Evolutionary conservation across 345 rosid genomes (phyloP), one percentile per base, ranked within the genome.

Genomic region (Sonneratia alba): DNA sequence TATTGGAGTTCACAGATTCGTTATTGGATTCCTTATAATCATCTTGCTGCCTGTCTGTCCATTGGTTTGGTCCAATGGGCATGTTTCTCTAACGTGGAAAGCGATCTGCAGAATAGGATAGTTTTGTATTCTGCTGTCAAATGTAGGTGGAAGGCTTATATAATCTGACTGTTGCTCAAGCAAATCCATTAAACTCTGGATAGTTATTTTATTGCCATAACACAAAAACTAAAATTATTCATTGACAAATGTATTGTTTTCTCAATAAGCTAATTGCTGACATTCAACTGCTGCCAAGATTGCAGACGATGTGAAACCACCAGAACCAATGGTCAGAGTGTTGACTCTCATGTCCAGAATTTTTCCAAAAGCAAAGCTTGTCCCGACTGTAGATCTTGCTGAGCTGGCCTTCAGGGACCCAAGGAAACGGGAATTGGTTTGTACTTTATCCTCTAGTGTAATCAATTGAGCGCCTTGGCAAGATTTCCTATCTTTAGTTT

Each of bases 321-420:
- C 96, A 18, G 77, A 81, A 68, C 76, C 84, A 74, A 79, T 88
- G 72, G 73, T 83, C 81, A 89, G 87, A 73, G 73, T 73, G 38
- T 73, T 91, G 64, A 85, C 81, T 36, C 69, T 80, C 72, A 36
- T 88, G 81, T 81, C 98, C 7, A 83, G 79, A 45, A 66, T 86
- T 36, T 59, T 87, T 72, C 98, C 97, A 0, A 88, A 87, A 79
- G 98, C 96, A 66, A 94, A 94, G 93, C 93, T 94, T 73, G 69
- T 89, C 70, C 97, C 97, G 1, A 82, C 81, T 77, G 75, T 71
- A 71, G 97, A 89, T 76, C 81, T 94, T 40, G 79, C 92, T 19
- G 87, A 85, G 70, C 79, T 89, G 68, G 80, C 84, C 80, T 82
- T 94, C 85, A 81, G 97, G 74, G 96, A 91, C 75, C 83, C 72